Evolutionary conservation across 2,329 filamentous ascomycete species (phyloP), one percentile per base, ranked within the genome.

Genomic region (Coniella vitis): DNA sequence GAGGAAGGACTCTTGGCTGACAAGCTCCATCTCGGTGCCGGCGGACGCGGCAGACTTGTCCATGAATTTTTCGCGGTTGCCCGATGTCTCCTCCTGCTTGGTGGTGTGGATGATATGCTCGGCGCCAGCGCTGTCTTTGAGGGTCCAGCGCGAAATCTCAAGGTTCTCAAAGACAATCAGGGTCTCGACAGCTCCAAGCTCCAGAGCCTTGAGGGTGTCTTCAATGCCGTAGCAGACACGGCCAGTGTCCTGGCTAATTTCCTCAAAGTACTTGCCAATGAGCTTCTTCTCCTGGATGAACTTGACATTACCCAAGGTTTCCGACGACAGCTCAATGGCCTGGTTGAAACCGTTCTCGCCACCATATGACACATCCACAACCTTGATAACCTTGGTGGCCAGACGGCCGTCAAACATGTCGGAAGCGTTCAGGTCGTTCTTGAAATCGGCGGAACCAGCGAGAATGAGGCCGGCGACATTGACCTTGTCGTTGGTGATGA

Each of bases 201-300:
- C 94, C 58, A 98, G 72, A 44, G 93, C 93, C 76, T 96, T 97
- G 63, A 98, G 77, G 14, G 93, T 98, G 66, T 98, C 94, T 2
- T 97, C 93, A 55, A 98, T 85, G 76, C 93, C 90, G 68, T 98
- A 98, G 76, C 93, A 98, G 59, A 98, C 84, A 65, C 90, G 93
- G 59, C 93, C 93, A 45, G 86, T 95, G 65, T 98, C 93, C 70
- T 95, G 90, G 67, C 89, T 95, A 63, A 98, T 97, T 71, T 98
- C 91, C 67, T 98, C 90, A 62, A 98, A 98, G 77, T 98, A 98
- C 66, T 87, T 90, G 67, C 91, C 91, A 64, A 98, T 98, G 55
- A 98, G 83, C 76, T 96, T 98, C 86, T 98, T 98, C 79, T 98
- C 93, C 72, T 98, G 93, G 67, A 98, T 96, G 69, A 98, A 98